Evolutionary conservation across 2,329 filamentous ascomycete genomes (phyloP), one percentile per base, ranked within the genome.

Genomic region (Cladosporium sp.): DNA sequence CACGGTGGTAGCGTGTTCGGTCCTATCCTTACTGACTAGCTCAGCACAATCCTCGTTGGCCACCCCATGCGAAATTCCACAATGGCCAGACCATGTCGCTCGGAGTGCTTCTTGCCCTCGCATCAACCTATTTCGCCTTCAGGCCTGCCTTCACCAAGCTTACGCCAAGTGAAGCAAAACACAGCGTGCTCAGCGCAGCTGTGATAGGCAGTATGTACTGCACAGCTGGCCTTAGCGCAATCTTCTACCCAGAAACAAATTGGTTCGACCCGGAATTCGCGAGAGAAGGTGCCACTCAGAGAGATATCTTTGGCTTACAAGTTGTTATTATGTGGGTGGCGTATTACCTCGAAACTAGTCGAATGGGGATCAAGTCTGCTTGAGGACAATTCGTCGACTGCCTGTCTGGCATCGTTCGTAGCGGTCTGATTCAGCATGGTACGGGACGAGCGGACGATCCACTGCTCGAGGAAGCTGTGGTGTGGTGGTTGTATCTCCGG

Each of bases 81-180:
- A 81, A 81, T 63, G 78, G 77, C 5, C 80, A 82, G 65, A 82
- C 79, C 8, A 80, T 82, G 78, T 73, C 72, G 1, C 73, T 78
- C 51, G 78, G 78, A 0, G 63, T 78, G 0, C 58, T 72, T 11
- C 71, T 80, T 9, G 73, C 74, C n/a, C 54, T 73, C 5, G 57
- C 69, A 1, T 75, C 72, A 8, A 59, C 75, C 0, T 80, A 75
- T 62, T 75, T 73, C 55, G 64, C 70, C 5, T 74, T 65, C 59
- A 64, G 68, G 20, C 64, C 63, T 28, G 61, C 55, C 30, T 30
- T 54, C 17, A 58, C 14, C 22, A 11, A 11, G 0, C 37, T 17
- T 25, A 39, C 51, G 62, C 20, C 47, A 52, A 28, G 15, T 2
- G 59, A 52, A 39, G 59, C 50, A 3, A 64, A 47, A 43, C 62